A percentile compares a stretch with the other conserved stretches of the same genome.
Evolutionary conservation across 176 grass and related monocot genomes (phyloP).

Genomic region (Musa beccarii): DNA sequence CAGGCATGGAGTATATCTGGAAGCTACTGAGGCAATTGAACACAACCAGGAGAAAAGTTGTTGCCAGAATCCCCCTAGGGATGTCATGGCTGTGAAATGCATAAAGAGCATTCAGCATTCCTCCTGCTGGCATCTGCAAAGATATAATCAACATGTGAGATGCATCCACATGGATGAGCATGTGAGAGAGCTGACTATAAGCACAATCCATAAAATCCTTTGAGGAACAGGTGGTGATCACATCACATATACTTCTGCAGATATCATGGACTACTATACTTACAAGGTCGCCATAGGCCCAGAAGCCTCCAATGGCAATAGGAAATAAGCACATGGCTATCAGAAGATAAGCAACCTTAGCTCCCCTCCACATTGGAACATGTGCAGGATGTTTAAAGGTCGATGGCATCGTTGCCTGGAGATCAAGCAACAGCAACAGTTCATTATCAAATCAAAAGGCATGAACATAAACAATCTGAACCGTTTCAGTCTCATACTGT

Average conservation of each 20-base stretch:
- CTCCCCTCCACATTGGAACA: constrained; percentile 95
- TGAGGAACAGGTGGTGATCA: too few species aligned
- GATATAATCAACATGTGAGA: constrained; percentile 3
- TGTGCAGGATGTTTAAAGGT: constrained; percentile 94
- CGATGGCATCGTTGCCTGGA: constrained; percentile 92
- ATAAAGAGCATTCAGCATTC: constrained; percentile 76
- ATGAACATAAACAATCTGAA: background rate
- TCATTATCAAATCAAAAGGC: background rate
- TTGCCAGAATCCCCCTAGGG: constrained; percentile 49
- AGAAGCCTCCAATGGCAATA: constrained; percentile 81
- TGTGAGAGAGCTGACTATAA: too few species aligned
- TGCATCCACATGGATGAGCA: background rate
- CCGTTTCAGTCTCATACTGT: background rate
- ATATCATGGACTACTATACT: constrained; percentile 23
- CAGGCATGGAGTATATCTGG: constrained; percentile 99
- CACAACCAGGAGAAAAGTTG: constrained; percentile 77
- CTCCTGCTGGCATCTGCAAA: constrained; percentile 71
- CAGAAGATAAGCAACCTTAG: constrained; percentile 72
- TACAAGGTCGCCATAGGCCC: constrained; percentile 96
- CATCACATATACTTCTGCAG: too few species aligned
- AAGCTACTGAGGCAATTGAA: constrained; percentile 98
- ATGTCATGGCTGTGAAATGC: constrained; percentile 76
- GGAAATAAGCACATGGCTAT: constrained; percentile 92
- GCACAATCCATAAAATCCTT: background rate
- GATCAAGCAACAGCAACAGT: background rate